Evolutionary conservation across 164 flowering plant species (phyloP), one percentile per base, ranked within the genome.

Genomic region (Protea cynaroides): DNA sequence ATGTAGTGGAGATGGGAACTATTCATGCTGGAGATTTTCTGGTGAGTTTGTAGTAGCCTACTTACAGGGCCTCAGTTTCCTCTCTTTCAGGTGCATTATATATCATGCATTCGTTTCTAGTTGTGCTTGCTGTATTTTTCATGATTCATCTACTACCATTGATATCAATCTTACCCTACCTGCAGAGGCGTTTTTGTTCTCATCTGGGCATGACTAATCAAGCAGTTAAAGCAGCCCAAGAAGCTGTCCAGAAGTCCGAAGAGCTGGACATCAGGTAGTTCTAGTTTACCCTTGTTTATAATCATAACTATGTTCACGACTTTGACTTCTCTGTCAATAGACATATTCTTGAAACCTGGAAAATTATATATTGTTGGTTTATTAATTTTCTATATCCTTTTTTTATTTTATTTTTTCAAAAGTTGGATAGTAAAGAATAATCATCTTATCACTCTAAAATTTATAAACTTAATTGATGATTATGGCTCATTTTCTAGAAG

Each of bases 211-310:
- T 81, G 82, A 67, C 74, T 12, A 76, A 75, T 56, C 73, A 70
- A 51, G 79, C 67, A 7, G 72, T 78, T 22, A 80, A 78, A 59
- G 86, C 86, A 59, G 83, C 82, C 8, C 79, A 78, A 40, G 86
- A 82, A 64, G 83, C 80, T 49, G 83, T 79, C 19, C 68, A 71
- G 65, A 75, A 72, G 61, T 78, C 81, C 1, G 83, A 80, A 66
- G 81, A 76, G 49, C 68, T 82, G 54, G 82, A 82, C 70, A 76
- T 82, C 61, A 80, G 86, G 83, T 79, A 65, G 23, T 58, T 55
- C 47, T 21, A 12, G 49, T 63, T 52, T 63, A 15, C n/a, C 13
- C 46, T 47, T 11, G 52, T 40, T 40, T 40, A 40, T 40, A 40
- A 8, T 40, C 46, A 40, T 3, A 40, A 8, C 13, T 40, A 40